Evolutionary conservation across 1,284 basidiomycete species (phyloP), one percentile per base, ranked within the genome.

Genomic region (Porodaedalea pini): DNA sequence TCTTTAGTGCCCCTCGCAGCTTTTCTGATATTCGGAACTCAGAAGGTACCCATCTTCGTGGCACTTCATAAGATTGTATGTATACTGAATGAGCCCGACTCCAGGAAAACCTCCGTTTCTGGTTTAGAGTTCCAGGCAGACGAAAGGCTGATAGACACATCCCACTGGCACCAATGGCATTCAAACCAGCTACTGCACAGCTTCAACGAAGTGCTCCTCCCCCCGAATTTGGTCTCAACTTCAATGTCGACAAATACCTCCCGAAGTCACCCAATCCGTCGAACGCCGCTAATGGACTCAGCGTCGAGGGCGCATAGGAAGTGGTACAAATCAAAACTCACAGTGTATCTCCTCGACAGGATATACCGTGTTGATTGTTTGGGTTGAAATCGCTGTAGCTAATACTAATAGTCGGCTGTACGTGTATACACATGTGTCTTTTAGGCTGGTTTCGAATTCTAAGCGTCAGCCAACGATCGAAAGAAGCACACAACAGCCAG

Each of bases 1-100:
- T 44, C 17, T 15, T 34, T 36, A 60, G 58, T 60, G 36, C 58
- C 58, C 27, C 58, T 60, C 13, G 58, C 58, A 13, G 32, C 47
- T 17, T 60, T 56, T 21, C 25, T 60, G 15, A 44, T 60, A 8
- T 60, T 60, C 39, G 58, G 58, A 7, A 60, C 54, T 21, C 54
- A 56, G 41, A 56, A 52, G 50, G 58, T 60, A 51, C 23, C 32
- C 27, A n/a, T 29, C 10, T 44, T 34, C 11, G n/a, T 44, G n/a
- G 7, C 6, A 29, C 44, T 27, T 13, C 36, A 23, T 7, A 34
- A 15, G 13, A 23, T 10, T 7, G 17, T 39, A 40, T 10, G 25
- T 15, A 5, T 27, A 34, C 39, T 55, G 23, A 43, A 34, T 34
- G 4, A 40, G n/a, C 40, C 15, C 25, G 25, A 13, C 32, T 39